Evolutionary conservation across 768 basidiomycete genomes (phyloP).

Genomic region (Mrakia blollopis): DNA sequence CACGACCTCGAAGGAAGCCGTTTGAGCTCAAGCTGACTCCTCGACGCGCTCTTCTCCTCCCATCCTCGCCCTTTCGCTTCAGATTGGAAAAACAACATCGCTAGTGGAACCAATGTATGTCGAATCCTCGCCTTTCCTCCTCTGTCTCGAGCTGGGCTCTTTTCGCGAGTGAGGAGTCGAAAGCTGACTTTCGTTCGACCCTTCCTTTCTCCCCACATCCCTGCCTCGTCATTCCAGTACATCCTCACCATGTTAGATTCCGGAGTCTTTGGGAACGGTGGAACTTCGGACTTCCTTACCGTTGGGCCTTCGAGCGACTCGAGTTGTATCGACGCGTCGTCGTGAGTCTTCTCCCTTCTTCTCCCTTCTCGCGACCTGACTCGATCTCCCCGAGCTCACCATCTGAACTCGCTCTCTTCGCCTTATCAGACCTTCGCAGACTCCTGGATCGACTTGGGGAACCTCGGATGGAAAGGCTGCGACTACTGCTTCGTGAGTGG

Average conservation of each 20-base stretch:
- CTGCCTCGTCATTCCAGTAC: too few relatives aligned
- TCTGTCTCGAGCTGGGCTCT: not conserved
- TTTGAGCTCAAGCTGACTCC: too few relatives aligned
- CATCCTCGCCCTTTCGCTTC: not conserved
- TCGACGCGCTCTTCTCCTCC: too few relatives aligned
- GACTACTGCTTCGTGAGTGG: slow-evolving; percentile 23
- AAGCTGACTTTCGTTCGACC: not conserved
- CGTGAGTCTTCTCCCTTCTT: slow-evolving; percentile 12
- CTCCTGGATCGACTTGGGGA: slow-evolving; percentile 28
- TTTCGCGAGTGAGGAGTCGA: not conserved
- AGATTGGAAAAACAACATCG: slow-evolving; percentile 28
- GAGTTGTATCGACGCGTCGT: slow-evolving; percentile 25
- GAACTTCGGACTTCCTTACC: slow-evolving; percentile 11
- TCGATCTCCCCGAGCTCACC: not conserved
- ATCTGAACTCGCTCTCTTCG: not conserved
- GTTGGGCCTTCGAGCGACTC: not conserved
- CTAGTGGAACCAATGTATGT: not conserved
- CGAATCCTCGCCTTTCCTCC: not conserved
- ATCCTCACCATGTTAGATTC: slow-evolving; percentile 29
- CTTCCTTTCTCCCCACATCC: not conserved
- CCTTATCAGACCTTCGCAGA: slow-evolving; percentile 14
- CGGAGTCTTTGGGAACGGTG: slow-evolving; percentile 12
- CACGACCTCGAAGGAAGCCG: not conserved
- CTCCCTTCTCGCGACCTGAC: not conserved
- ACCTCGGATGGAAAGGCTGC: slow-evolving; percentile 27